Evolutionary conservation across 371 early-diverging fungal species (phyloP).

Genomic region (Lichtheimia corymbifera): DNA sequence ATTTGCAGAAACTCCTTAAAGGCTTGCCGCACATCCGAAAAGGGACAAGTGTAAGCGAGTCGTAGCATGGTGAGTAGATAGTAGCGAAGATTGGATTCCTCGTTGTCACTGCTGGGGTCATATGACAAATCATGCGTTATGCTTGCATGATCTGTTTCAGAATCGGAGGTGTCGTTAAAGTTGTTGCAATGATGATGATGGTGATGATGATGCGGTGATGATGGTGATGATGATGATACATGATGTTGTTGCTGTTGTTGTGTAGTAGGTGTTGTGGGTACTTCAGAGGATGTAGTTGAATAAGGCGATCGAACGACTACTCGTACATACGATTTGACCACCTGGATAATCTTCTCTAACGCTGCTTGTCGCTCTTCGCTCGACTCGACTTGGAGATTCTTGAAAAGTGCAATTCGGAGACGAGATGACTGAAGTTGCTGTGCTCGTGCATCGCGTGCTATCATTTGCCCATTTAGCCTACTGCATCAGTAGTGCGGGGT

Average conservation of each 20-base stretch:
- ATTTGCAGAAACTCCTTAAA: slow-evolving; percentile 47
- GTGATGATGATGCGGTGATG: not conserved
- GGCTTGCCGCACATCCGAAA: slow-evolving; percentile 57
- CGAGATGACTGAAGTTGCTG: slow-evolving; percentile 45
- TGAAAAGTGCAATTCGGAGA: slow-evolving; percentile 47
- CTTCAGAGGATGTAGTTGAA: slow-evolving; percentile 18
- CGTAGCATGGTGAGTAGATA: slow-evolving; percentile 59
- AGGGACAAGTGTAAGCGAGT: slow-evolving; percentile 58
- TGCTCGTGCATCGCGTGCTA: slow-evolving; percentile 44
- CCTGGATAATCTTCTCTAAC: slow-evolving; percentile 48
- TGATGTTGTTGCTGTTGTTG: slow-evolving; percentile 2
- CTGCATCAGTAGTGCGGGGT: too few relatives aligned
- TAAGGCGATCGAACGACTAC: slow-evolving; percentile 31
- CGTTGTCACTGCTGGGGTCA: slow-evolving; percentile 28
- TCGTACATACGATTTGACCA: slow-evolving; percentile 47
- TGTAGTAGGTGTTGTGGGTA: slow-evolving; percentile 24
- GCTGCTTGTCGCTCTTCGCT: slow-evolving; percentile 32
- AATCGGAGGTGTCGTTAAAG: not conserved
- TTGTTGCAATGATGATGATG: not conserved
- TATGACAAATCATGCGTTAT: slow-evolving; percentile 11
- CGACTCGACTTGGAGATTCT: slow-evolving; percentile 47
- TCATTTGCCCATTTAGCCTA: not conserved
- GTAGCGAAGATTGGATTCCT: slow-evolving; percentile 37
- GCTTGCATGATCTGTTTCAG: slow-evolving; percentile 9
- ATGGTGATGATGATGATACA: slow-evolving; percentile 1